Conservation (phyloP, 495 filamentous ascomycete genomes). For the Halenospora varia region DNA sequence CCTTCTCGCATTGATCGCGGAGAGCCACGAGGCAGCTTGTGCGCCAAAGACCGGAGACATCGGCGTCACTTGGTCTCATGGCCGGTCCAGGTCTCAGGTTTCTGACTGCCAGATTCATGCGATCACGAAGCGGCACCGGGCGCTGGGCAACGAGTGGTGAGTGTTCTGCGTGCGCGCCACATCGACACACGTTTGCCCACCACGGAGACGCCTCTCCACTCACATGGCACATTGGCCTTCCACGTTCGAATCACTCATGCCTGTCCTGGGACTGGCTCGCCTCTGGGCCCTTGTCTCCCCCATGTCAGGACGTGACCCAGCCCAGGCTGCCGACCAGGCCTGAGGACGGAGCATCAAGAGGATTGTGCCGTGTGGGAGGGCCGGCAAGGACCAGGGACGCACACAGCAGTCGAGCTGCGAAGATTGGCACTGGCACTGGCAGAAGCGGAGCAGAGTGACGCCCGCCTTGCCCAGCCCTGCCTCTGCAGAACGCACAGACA, state of each 20-base stretch:
- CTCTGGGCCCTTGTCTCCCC: no score
- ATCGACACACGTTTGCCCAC: constrained; percentile 4
- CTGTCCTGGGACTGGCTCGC: no score
- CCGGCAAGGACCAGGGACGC: no score
- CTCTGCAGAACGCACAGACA: constrained; percentile 6
- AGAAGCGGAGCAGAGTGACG: no score
- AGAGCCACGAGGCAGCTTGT: constrained; percentile 16
- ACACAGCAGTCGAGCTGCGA: no score
- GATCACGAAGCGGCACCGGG: neutral
- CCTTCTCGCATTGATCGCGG: constrained; percentile 16
- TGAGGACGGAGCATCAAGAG: no score
- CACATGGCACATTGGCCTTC: neutral
- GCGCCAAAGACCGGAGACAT: constrained; percentile 12
- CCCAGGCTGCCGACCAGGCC: no score
- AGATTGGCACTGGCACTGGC: no score
- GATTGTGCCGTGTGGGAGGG: no score
- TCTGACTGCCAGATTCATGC: constrained; percentile 22
- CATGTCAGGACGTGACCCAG: no score
- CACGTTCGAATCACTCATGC: neutral
- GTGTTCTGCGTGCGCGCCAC: constrained; percentile 8
- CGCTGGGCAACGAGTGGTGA: constrained; percentile 1
- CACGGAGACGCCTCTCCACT: constrained; percentile 5
- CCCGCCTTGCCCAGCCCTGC: constrained; percentile 17
- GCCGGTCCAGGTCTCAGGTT: constrained; percentile 15
- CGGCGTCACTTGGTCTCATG: constrained; percentile 15